Base-by-base conservation (phyloP, 306 rosid genomes). In the Clitoria ternatea region DNA sequence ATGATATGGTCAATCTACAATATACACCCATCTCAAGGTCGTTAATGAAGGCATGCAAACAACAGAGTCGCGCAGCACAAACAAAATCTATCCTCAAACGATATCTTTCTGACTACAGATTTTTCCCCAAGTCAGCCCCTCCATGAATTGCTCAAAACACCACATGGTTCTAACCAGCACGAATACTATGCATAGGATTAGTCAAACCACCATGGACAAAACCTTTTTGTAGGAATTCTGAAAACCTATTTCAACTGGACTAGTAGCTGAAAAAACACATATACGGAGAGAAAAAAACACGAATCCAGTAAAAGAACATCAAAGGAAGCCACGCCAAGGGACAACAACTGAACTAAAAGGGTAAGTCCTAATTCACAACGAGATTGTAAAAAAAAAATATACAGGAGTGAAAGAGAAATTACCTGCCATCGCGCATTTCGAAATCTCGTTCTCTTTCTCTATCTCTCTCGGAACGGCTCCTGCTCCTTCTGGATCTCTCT, bases 391-490 rank as follows among this genome's bases (percentile, higher is more conserved):
- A 55, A 20, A n/a, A n/a, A n/a, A n/a, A n/a, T n/a, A n/a, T n/a
- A 43, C 0, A 11, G 4, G 4, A 50, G 50, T 14, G 33, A 33
- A 32, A 53, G 23, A 55, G 27, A 23, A 48, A 61, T 60, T 84
- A 93, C 98, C 94, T 82, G 88, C 76, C 81, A 20, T 90, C 98
- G 56, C 91, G 78, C 48, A 27, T 29, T 70, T 89, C 94, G 37
- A 85, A 45, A 62, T 90, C 93, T 61, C 88, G 84, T 13, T 86
- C 98, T 74, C 89, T 79, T 13, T 22, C 96, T 77, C 76, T 79
- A 8, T 86, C 96, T 10, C 96, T 85, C 10, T 78, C 86, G 1
- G 93, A 72, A 56, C 87, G 80, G 36, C 95, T 88, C 77, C 36
- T 48, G 69, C 96, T 89, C 79, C 90, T 75, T 78, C 83, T 30